These are phyloP conservation scores for Neopestalotiopsis sp. DNA, from an alignment of 2,329 filamentous ascomycete species.

Conservation along the genomic window DNA sequence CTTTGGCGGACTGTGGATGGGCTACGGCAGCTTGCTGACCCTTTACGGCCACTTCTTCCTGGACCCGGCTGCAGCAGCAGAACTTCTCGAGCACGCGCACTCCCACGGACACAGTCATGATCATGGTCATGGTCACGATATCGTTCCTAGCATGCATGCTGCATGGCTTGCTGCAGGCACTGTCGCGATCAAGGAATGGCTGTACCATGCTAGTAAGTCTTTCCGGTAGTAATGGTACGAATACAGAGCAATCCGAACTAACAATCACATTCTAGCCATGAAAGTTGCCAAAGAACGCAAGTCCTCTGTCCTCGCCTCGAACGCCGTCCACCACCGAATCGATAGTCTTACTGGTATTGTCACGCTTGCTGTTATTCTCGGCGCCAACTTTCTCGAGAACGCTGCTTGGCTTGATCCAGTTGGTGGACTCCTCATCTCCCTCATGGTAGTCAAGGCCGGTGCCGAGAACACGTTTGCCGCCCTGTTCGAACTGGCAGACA, in stretches of 20 bases:
- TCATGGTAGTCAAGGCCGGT: slow-evolving; percentile 92
- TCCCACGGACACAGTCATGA: slow-evolving; percentile 66
- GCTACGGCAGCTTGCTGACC: slow-evolving; percentile 73
- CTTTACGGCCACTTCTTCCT: slow-evolving; percentile 77
- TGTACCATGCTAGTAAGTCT: slow-evolving; percentile 90
- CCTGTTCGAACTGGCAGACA: slow-evolving; percentile 89
- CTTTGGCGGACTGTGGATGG: slow-evolving; percentile 90
- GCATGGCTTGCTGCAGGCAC: slow-evolving; percentile 93
- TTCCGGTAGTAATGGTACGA: not conserved
- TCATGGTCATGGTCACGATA: slow-evolving; percentile 69
- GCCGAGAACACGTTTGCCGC: slow-evolving; percentile 83
- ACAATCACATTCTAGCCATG: slow-evolving; percentile 68
- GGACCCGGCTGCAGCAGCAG: slow-evolving; percentile 61
- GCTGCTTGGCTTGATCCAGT: slow-evolving; percentile 95
- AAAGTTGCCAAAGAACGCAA: slow-evolving; percentile 94
- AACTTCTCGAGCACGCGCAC: slow-evolving; percentile 61
- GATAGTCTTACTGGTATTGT: slow-evolving; percentile 96
- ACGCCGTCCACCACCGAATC: slow-evolving; percentile 94
- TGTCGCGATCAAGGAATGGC: slow-evolving; percentile 93
- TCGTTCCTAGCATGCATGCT: slow-evolving; percentile 86
- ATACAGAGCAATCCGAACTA: slow-evolving; percentile 26
- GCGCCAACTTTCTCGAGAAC: slow-evolving; percentile 83
- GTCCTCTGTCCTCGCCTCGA: slow-evolving; percentile 93
- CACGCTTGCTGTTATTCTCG: slow-evolving; percentile 85
- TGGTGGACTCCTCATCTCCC: slow-evolving; percentile 87